Evolutionary conservation across 1,284 basidiomycete species (phyloP).

Genomic region (Fomitopsis palustris): DNA sequence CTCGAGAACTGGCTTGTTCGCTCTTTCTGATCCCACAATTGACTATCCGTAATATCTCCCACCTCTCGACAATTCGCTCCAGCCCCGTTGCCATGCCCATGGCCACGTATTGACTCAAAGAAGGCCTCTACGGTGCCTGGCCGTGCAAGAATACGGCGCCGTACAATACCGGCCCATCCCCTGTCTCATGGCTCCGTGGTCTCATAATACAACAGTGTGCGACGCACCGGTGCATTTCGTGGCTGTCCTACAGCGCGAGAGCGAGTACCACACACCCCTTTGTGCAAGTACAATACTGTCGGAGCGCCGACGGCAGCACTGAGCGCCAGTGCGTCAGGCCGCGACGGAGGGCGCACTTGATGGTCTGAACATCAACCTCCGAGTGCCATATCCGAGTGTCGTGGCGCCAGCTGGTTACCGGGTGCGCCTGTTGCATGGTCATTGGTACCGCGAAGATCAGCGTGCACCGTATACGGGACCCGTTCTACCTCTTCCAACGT

Average conservation of each 20-base stretch:
- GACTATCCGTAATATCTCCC: neutral
- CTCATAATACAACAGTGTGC: neutral
- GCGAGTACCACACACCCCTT: neutral
- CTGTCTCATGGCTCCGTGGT: neutral
- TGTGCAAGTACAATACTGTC: neutral
- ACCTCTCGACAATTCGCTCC: neutral
- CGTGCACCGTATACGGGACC: neutral
- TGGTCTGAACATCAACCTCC: neutral
- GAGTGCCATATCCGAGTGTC: neutral
- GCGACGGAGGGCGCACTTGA: neutral
- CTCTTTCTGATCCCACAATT: neutral
- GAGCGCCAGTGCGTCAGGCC: neutral
- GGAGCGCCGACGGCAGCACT: neutral
- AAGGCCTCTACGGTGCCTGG: neutral
- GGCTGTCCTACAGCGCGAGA: neutral
- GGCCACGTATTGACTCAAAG: neutral
- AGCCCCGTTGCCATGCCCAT: neutral
- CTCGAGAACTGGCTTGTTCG: neutral
- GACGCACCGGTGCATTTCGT: neutral
- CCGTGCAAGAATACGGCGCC: neutral
- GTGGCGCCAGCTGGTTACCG: neutral
- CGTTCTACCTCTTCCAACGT: neutral
- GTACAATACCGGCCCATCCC: neutral
- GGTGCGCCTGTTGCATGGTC: neutral
- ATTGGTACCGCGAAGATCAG: neutral